These are phyloP conservation scores for Aspergillus hancockii DNA, from an alignment of 495 filamentous ascomycete species.

Conservation along the genomic window DNA sequence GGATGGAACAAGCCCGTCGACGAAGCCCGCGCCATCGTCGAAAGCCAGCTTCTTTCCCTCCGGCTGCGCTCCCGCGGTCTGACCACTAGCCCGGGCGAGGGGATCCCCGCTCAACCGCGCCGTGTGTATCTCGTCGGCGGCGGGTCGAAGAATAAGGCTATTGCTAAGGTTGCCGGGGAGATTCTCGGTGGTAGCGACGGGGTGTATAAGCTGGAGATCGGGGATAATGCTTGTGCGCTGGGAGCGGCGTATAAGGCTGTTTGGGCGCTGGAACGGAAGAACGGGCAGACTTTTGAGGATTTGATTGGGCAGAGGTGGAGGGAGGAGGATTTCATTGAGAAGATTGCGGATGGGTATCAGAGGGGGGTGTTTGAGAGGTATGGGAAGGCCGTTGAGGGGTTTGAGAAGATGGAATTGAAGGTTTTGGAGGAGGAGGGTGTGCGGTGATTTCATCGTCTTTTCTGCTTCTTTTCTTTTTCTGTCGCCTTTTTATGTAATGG, in stretches of 20 bases:
- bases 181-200: conserved; percentile 87
- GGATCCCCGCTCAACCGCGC: conserved; percentile 78
- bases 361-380: conserved; percentile 73
- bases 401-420: conserved; percentile 74
- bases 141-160: conserved; percentile 83
- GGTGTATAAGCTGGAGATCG: conserved; percentile 87
- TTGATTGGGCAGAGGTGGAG: conserved; percentile 80
- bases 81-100: conserved; percentile 54
- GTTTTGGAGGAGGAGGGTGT: conserved; percentile 52
- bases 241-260: conserved; percentile 97
- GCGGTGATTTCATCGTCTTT: neutral
- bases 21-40: conserved; percentile 87
- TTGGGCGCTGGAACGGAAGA: conserved; percentile 75
- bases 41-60: conserved; percentile 88
- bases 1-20: conserved; percentile 57
- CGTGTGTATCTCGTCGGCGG: conserved; percentile 93
- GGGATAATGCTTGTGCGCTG: conserved; percentile 93
- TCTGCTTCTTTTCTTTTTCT: neutral
- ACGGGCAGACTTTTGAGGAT: conserved; percentile 80
- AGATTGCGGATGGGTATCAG: conserved; percentile 79
- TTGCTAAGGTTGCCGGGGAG: conserved; percentile 76
- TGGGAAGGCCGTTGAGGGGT: conserved; percentile 71
- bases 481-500: neutral
- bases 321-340: conserved; percentile 78
- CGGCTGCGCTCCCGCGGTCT: conserved; percentile 79